phyloP scores from a whole-genome alignment of 2,329 filamentous ascomycete species.

The Aureobasidium sp. region DNA sequence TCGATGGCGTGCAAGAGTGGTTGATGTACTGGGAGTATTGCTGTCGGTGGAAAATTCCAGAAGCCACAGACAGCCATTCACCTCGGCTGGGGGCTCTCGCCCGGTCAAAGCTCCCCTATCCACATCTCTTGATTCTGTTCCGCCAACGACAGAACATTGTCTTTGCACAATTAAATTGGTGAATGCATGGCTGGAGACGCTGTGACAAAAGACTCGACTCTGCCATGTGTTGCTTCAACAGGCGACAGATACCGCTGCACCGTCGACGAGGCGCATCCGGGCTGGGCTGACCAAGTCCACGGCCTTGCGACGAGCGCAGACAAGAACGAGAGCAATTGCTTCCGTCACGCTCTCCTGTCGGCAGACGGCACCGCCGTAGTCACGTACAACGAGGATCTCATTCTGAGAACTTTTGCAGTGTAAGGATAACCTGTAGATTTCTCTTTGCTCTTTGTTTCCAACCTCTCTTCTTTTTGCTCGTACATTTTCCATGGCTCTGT shows the following conservation, averaged over 20 bases:
- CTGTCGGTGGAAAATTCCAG: constrained; percentile 7
- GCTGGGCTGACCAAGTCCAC: background rate
- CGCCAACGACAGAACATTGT: no score
- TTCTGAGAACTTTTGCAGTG: constrained; percentile 46
- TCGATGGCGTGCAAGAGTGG: background rate
- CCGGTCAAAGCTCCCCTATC: constrained; percentile 1
- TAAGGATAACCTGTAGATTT: constrained; percentile 1
- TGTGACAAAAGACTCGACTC: background rate
- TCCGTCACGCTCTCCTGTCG: constrained; percentile 38
- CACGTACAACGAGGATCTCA: constrained; percentile 43
- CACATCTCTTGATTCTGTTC: background rate
- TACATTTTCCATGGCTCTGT: background rate
- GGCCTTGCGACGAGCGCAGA: background rate
- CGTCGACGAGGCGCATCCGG: constrained; percentile 9
- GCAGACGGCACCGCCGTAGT: constrained; percentile 50
- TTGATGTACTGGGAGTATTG: background rate
- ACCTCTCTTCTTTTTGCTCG: background rate
- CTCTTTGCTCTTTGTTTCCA: background rate
- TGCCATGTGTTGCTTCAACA: constrained; percentile 20
- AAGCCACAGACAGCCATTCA: background rate
- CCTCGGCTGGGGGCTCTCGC: background rate
- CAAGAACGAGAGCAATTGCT: constrained; percentile 28
- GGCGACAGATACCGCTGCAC: constrained; percentile 15
- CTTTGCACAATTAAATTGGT: background rate
- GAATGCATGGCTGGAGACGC: background rate